These are phyloP conservation scores for Saccharum hybrid DNA, from an alignment of 202 grass and related monocot genomes.

Conservation along the genomic window DNA sequence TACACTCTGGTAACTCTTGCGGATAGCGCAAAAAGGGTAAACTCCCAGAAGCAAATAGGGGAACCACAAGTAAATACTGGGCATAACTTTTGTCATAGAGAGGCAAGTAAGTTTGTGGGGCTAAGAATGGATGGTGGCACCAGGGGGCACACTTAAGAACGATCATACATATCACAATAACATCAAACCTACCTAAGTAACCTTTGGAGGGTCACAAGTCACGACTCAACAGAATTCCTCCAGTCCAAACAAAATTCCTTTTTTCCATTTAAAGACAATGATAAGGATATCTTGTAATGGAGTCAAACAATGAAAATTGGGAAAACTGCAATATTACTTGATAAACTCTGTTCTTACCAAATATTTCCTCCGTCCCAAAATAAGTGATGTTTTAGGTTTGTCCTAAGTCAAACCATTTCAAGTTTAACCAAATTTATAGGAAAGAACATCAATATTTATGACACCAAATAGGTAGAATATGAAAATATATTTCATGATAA, in stretches of 20 bases:
- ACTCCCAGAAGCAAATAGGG: conserved; percentile 4
- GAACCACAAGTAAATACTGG: background rate
- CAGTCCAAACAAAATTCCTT: background rate
- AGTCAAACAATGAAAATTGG: background rate
- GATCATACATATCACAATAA: background rate
- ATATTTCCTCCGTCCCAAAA: background rate
- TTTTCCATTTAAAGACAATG: conserved; percentile 4
- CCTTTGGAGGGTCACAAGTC: background rate
- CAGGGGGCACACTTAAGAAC: background rate
- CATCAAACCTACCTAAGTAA: background rate
- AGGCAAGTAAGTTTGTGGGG: background rate
- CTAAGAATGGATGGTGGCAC: conserved; percentile 14
- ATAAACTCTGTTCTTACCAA: conserved; percentile 1
- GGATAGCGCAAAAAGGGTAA: background rate
- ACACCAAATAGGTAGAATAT: too few species aligned
- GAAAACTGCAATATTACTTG: background rate
- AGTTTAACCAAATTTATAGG: too few species aligned
- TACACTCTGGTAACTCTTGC: background rate
- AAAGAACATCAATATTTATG: too few species aligned
- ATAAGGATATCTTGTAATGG: background rate
- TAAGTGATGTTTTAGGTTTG: too few species aligned
- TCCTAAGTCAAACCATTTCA: too few species aligned
- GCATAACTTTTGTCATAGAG: background rate
- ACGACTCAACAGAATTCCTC: conserved; percentile 2
- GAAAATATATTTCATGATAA: too few species aligned